Conservation (phyloP, 2,329 filamentous ascomycete species). For the Didymella glomerata region DNA sequence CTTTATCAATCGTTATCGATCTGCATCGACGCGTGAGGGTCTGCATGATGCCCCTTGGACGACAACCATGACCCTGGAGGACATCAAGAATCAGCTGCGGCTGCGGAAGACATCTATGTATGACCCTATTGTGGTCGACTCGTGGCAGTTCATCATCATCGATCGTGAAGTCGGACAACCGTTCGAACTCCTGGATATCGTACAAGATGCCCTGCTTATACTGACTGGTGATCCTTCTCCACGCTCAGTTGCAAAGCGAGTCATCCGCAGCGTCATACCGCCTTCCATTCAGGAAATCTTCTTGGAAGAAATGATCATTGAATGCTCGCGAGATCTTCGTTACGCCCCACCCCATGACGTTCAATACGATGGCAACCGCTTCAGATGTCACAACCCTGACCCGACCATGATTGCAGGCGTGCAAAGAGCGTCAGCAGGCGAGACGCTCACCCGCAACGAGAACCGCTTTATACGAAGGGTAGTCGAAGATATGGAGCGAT, state of each 20-base stretch:
- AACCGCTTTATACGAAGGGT: conserved; percentile 39
- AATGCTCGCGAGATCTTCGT: conserved; percentile 25
- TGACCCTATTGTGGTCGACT: conserved; percentile 43
- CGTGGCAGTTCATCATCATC: conserved; percentile 47
- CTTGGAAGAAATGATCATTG: conserved; percentile 31
- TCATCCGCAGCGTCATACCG: conserved; percentile 38
- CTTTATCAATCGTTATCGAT: conserved; percentile 35
- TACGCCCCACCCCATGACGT: conserved; percentile 33
- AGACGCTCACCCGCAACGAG: conserved; percentile 24
- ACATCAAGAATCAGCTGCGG: conserved; percentile 40
- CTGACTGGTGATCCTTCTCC: conserved; percentile 36
- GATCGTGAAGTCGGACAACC: conserved; percentile 37
- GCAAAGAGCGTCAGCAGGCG: conserved; percentile 16
- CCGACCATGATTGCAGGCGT: conserved; percentile 15
- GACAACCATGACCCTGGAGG: conserved; percentile 34
- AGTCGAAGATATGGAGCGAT: conserved; percentile 41
- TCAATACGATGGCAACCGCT: conserved; percentile 40
- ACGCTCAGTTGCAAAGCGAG: conserved; percentile 32
- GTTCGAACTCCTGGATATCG: conserved; percentile 39
- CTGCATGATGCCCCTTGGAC: conserved; percentile 27
- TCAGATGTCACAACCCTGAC: conserved; percentile 32
- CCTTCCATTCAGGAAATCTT: conserved; percentile 34
- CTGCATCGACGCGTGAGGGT: conserved; percentile 24
- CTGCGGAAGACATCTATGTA: conserved; percentile 37
- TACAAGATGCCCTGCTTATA: conserved; percentile 39